These are phyloP conservation scores for Trichoderma erinaceum DNA, from an alignment of 495 filamentous ascomycete genomes.

Conservation along the genomic window DNA sequence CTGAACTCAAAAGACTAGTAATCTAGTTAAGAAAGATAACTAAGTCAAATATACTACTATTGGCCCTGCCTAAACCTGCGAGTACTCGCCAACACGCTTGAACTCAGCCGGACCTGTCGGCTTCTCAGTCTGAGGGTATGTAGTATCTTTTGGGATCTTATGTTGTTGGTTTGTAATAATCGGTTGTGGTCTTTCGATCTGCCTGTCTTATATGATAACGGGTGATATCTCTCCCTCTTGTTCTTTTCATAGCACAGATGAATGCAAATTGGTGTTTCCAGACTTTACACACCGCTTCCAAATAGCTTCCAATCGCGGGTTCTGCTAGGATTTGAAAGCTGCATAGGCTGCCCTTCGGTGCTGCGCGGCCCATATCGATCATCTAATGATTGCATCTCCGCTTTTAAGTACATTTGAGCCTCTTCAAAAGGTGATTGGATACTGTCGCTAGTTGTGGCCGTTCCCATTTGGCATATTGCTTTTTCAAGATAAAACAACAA, in stretches of 20 bases:
- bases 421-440: conserved; percentile 21
- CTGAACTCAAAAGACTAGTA: no score
- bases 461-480: conserved; percentile 30
- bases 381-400: conserved; percentile 41
- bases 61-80: no score
- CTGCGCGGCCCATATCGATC: conserved; percentile 31
- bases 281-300: conserved; percentile 40
- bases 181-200: conserved; percentile 45
- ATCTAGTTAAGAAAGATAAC: no score
- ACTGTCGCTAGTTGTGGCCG: conserved; percentile 8
- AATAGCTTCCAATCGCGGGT: conserved; percentile 28
- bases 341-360: neutral
- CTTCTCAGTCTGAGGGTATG: no score
- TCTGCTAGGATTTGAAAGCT: neutral
- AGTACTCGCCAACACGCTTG: no score
- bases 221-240: conserved; percentile 63
- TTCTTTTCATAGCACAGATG: conserved; percentile 53
- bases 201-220: conserved; percentile 55
- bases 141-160: no score
- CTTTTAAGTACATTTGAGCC: conserved; percentile 25
- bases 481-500: conserved; percentile 52
- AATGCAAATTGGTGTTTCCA: conserved; percentile 26
- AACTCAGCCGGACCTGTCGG: no score
- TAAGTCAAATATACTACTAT: no score
- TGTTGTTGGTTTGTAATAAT: no score